Evolutionary conservation across 2,329 filamentous ascomycete genomes (phyloP).

Genomic region (Clarireedia paspali): DNA sequence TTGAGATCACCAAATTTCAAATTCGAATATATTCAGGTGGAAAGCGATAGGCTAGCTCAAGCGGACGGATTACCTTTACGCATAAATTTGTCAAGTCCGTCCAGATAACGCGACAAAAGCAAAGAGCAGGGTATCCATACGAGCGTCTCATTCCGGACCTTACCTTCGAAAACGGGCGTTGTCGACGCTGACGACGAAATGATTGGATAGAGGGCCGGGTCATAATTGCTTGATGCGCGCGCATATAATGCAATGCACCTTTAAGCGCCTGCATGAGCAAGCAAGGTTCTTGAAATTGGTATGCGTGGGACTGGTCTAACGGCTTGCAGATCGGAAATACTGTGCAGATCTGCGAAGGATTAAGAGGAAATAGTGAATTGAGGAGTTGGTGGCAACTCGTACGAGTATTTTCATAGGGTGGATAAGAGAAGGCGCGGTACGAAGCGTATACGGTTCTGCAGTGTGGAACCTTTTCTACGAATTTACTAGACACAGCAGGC

Average conservation of each 20-base stretch:
- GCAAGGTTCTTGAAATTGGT: neutral
- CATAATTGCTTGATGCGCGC: constrained; percentile 8
- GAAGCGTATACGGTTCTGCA: constrained; percentile 2
- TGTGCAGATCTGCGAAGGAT: neutral
- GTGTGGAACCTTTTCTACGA: neutral
- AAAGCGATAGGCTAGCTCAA: neutral
- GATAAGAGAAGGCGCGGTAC: neutral
- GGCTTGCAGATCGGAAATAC: neutral
- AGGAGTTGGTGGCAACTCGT: neutral
- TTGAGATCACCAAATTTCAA: constrained; percentile 1
- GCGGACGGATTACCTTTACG: neutral
- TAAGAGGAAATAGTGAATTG: neutral
- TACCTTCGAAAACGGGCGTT: neutral
- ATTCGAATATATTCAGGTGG: neutral
- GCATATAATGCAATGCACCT: constrained; percentile 9
- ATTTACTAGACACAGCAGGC: constrained; percentile 6
- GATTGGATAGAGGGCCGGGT: neutral
- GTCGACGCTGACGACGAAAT: neutral
- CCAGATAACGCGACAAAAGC: constrained; percentile 4
- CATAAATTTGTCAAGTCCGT: neutral
- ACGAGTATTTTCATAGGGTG: neutral
- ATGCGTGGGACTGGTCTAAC: neutral
- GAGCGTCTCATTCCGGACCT: constrained; percentile 4
- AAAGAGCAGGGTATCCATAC: neutral
- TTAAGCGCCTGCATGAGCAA: constrained; percentile 11